phyloP scores from a whole-genome alignment of 2,329 filamentous ascomycete species.

The Verticillium zaregamsianum region DNA sequence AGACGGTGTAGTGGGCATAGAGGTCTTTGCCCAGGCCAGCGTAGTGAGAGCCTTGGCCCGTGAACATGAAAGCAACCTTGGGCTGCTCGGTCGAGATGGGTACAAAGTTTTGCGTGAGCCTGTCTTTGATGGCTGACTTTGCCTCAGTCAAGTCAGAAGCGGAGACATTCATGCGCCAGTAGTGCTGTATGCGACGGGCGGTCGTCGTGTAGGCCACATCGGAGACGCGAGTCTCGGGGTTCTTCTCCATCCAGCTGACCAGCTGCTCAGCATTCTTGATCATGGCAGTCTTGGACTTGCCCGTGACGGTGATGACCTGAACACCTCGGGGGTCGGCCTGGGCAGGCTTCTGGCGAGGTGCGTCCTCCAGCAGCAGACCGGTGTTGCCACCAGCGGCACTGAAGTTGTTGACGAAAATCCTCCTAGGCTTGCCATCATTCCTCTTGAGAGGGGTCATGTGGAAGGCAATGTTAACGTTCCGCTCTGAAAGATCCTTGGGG shows the following conservation, averaged over 20 bases:
- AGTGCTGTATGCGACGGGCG: slow-evolving; percentile 55
- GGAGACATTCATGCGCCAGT: slow-evolving; percentile 36
- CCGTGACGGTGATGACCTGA: slow-evolving; percentile 57
- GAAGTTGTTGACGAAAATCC: slow-evolving; percentile 63
- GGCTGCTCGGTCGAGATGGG: slow-evolving; percentile 39
- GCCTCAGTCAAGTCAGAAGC: slow-evolving; percentile 38
- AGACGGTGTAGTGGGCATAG: slow-evolving; percentile 40
- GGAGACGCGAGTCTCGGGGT: slow-evolving; percentile 48
- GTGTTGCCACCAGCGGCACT: slow-evolving; percentile 70
- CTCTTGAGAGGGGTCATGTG: slow-evolving; percentile 47
- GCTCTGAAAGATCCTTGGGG: slow-evolving; percentile 50
- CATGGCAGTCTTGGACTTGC: slow-evolving; percentile 51
- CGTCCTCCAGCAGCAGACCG: slow-evolving; percentile 61
- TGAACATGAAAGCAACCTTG: slow-evolving; percentile 50
- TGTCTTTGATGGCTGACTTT: slow-evolving; percentile 34
- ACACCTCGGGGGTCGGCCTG: slow-evolving; percentile 46
- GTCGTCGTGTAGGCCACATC: slow-evolving; percentile 65
- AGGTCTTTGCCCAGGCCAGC: slow-evolving; percentile 48
- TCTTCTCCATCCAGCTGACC: slow-evolving; percentile 46
- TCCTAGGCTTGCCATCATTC: slow-evolving; percentile 39
- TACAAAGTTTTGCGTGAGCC: slow-evolving; percentile 35
- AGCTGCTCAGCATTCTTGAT: slow-evolving; percentile 54
- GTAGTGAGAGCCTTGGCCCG: slow-evolving; percentile 52
- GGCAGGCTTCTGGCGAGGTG: slow-evolving; percentile 42
- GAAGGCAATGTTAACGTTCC: slow-evolving; percentile 56